Base-by-base conservation (phyloP, 108 stramenopile species). In the Epipyxis sp. region DNA sequence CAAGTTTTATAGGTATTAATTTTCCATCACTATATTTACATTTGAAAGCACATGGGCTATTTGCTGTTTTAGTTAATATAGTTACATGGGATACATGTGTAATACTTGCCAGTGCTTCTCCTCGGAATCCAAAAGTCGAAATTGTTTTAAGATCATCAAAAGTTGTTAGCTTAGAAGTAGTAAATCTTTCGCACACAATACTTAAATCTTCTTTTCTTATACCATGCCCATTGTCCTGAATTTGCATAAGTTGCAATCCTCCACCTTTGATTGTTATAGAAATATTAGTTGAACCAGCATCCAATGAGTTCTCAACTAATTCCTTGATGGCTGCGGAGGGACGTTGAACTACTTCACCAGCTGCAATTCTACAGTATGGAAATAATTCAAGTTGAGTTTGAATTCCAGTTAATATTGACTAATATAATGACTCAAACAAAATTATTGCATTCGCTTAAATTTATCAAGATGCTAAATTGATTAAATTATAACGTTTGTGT, bases 281-380 rank as follows among this genome's bases (percentile, higher is more conserved):
- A 72, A 90, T 86, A 10, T 44, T 65, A 37, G 79, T 69, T 0
- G 88, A 79, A 1, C 93, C 92, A 29, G 98, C 97, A 81, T 99
- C 98, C 43, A 98, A 82, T 43, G 85, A 88, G 86, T 99, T 99
- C 83, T 99, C 98, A 42, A 99, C 42, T 0, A 99, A 78, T 85
- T 99, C 98, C 86, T 99, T 99, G 57, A 96, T 86, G 30, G 95
- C 94, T 44, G 89, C 88, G 2, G 90, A 87, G 16, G 97, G 97
- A 27, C 94, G 84, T 86, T 97, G 95, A n/a, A 99, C 91, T 40
- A 98, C 95, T 86, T 99, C 97, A 39, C 98, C 98, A 0, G 98
- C 97, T 0, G 96, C 96, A 59, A 99, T 99, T 57, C 71, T 74
- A 32, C 6, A 65, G n/a, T n/a, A n/a, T n/a, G n/a, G n/a, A n/a